A percentile compares a stretch with the other conserved stretches of the same genome.
Conservation (phyloP, 352 stramenopile genomes). For the Phytophthora pinifolia region DNA sequence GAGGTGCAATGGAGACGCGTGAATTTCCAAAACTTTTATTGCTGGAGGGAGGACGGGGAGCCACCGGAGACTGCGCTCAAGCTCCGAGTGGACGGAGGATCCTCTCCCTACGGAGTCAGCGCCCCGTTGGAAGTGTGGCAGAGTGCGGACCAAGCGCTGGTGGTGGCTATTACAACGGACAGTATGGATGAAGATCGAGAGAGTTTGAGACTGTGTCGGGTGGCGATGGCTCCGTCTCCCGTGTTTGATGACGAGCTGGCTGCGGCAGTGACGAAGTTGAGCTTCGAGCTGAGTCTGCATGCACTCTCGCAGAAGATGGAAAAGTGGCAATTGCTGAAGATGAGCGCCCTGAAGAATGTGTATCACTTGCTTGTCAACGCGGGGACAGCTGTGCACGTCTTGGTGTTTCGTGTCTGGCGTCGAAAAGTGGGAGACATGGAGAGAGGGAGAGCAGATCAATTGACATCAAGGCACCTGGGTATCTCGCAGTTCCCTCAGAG, state of each 20-base stretch:
- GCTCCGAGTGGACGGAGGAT: conserved; percentile 22
- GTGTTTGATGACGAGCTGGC: conserved; percentile 12
- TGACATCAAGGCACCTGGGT: conserved; percentile 6
- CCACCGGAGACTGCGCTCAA: conserved; percentile 14
- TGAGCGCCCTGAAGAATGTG: conserved; percentile 10
- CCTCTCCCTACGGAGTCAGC: conserved; percentile 16
- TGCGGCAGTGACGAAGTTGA: conserved; percentile 28
- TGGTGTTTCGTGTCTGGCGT: conserved; percentile 33
- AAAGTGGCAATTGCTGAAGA: conserved; percentile 52
- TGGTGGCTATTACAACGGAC: conserved; percentile 44
- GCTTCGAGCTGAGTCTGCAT: conserved; percentile 40
- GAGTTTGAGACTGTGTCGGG: conserved; percentile 27
- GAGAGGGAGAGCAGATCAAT: not conserved
- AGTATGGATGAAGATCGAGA: conserved; percentile 24
- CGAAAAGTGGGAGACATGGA: not conserved
- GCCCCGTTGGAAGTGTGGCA: conserved; percentile 60
- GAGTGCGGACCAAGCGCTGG: conserved; percentile 46
- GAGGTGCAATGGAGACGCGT: conserved; percentile 57
- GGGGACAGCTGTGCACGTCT: conserved; percentile 36
- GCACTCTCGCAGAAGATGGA: conserved; percentile 31
- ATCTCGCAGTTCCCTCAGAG: conserved; percentile 34
- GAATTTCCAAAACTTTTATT: conserved; percentile 16
- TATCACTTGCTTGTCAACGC: conserved; percentile 57
- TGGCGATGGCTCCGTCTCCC: conserved; percentile 49
- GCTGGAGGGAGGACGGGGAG: conserved; percentile 10